Conservation (phyloP, 352 stramenopile species). For the Phytophthora multivora region DNA sequence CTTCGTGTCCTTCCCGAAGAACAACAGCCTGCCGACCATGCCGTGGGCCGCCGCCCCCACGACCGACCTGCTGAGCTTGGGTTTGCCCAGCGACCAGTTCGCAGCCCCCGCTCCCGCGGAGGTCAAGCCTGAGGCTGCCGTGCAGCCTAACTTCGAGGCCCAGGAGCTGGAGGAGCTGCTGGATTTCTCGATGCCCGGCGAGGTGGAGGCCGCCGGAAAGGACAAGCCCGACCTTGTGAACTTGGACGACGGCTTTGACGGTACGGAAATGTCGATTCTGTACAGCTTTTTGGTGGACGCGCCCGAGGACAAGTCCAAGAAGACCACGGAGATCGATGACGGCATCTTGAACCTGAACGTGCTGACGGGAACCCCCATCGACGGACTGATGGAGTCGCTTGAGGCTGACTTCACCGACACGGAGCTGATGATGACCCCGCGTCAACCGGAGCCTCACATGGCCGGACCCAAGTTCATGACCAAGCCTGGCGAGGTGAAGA, state of each 20-base stretch:
- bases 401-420: constrained; percentile 74
- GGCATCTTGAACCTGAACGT: constrained; percentile 84
- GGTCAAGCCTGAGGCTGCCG: constrained; percentile 31
- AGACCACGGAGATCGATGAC: constrained; percentile 57
- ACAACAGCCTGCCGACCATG: constrained; percentile 59
- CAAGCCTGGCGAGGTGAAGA: constrained; percentile 34
- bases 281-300: constrained; percentile 86
- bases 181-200: constrained; percentile 75
- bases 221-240: constrained; percentile 80
- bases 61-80: constrained; percentile 48
- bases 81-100: constrained; percentile 46
- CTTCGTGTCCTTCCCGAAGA: constrained; percentile 71
- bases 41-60: constrained; percentile 39
- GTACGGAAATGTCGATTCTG: constrained; percentile 87
- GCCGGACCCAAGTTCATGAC: constrained; percentile 8
- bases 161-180: constrained; percentile 77
- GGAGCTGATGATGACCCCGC: constrained; percentile 67
- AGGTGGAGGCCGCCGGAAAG: constrained; percentile 56
- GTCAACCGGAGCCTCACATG: constrained; percentile 26
- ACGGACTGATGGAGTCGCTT: constrained; percentile 75
- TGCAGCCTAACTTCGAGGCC: constrained; percentile 57
- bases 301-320: constrained; percentile 70
- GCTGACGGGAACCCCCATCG: constrained; percentile 61
- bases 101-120: constrained; percentile 25
- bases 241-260: constrained; percentile 83